phyloP scores from a whole-genome alignment of 345 rosid genomes.

The Draba incana region DNA sequence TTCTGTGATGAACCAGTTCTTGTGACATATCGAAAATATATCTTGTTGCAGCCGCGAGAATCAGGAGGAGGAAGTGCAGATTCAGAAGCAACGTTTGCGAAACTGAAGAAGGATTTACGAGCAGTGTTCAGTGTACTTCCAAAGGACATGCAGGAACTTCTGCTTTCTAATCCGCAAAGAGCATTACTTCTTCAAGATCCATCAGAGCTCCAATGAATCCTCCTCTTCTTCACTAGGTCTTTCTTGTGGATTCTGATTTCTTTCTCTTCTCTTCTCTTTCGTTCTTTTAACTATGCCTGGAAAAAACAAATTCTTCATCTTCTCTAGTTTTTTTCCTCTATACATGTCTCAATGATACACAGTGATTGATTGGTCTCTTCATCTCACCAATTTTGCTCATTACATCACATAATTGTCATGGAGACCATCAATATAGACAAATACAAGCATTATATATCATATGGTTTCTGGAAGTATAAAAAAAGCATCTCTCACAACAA shows the following conservation, averaged over 20 bases:
- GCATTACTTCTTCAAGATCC: constrained; percentile 66
- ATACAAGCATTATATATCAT: neutral
- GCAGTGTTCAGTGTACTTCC: constrained; percentile 76
- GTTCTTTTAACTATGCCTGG: constrained; percentile 22
- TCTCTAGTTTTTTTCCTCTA: constrained; percentile 4
- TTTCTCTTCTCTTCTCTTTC: constrained; percentile 19
- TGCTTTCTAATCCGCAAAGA: constrained; percentile 83
- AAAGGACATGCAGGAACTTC: constrained; percentile 84
- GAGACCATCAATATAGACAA: neutral
- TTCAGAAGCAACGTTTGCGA: constrained; percentile 54
- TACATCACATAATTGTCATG: too few species aligned
- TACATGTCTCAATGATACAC: neutral
- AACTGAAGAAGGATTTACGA: constrained; percentile 79
- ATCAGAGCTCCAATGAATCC: constrained; percentile 32
- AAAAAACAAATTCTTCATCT: constrained; percentile 9
- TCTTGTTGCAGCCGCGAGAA: constrained; percentile 52
- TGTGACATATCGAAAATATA: constrained; percentile 1
- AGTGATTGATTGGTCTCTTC: too few species aligned
- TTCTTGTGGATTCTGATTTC: constrained; percentile 18
- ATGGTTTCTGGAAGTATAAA: constrained; percentile 2
- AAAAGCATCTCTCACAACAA: constrained; percentile 12
- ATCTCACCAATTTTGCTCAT: too few species aligned
- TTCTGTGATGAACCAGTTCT: constrained; percentile 1
- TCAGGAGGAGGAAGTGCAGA: constrained; percentile 50
- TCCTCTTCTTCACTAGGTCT: constrained; percentile 12